Percentiles rank a stretch among this genome's conserved stretches.
Conservation (phyloP, 2,329 filamentous ascomycete species). For the Coniochaeta sp. region DNA sequence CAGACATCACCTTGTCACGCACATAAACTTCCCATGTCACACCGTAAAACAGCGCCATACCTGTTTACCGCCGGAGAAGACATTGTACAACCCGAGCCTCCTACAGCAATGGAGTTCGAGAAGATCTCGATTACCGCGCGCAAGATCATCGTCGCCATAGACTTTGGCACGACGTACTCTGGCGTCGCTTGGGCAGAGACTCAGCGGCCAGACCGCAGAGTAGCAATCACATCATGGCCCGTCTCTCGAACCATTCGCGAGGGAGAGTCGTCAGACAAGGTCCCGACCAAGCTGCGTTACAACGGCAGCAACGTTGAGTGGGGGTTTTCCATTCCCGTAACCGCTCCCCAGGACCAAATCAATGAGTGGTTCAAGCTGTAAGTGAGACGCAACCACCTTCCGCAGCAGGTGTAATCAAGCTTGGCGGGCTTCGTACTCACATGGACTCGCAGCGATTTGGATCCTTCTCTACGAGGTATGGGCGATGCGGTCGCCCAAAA, state of each 20-base stretch:
- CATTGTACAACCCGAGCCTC: background rate
- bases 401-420: background rate
- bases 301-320: constrained; percentile 33
- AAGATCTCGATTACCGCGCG: constrained; percentile 24
- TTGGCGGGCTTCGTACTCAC: background rate
- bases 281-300: constrained; percentile 41
- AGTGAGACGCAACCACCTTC: constrained; percentile 11
- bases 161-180: constrained; percentile 51
- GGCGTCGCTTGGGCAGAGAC: constrained; percentile 46
- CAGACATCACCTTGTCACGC: background rate
- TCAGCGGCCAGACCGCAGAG: constrained; percentile 29
- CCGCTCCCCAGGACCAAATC: constrained; percentile 28
- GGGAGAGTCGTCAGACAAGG: constrained; percentile 35
- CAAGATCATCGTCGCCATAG: constrained; percentile 44
- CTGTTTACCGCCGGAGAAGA: background rate
- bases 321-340: constrained; percentile 40
- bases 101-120: constrained; percentile 25
- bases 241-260: constrained; percentile 25
- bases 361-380: constrained; percentile 45
- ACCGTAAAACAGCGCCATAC: background rate
- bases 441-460: constrained; percentile 21
- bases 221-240: constrained; percentile 38
- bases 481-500: constrained; percentile 19
- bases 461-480: constrained; percentile 26
- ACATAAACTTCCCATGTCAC: background rate